phyloP scores from a whole-genome alignment of 176 grass and related monocot genomes.

The Ensete ventricosum region DNA sequence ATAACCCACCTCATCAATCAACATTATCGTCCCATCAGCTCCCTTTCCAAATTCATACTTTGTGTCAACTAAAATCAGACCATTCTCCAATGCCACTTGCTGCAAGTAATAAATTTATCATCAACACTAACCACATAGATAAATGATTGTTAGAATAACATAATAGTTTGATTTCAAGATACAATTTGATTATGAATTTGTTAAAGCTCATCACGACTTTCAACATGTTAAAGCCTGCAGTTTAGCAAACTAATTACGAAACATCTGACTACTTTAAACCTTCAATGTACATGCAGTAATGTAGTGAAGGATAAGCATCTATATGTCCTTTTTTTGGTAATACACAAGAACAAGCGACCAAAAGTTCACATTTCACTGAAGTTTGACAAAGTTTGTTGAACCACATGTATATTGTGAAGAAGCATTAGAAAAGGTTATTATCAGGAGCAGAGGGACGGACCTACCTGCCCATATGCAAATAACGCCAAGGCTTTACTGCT shows the following conservation, averaged over 20 bases:
- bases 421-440: not conserved
- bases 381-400: not conserved
- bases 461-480: conserved; percentile 84
- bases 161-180: not conserved
- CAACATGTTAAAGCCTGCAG: no score
- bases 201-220: not conserved
- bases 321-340: no score
- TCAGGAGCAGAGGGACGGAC: not conserved
- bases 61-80: conserved; percentile 78
- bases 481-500: conserved; percentile 73
- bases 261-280: no score
- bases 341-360: no score
- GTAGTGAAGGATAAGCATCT: no score
- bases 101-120: conserved; percentile 30
- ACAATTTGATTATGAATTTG: not conserved
- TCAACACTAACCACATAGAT: not conserved
- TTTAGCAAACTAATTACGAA: no score
- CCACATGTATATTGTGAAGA: not conserved
- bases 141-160: not conserved
- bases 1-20: conserved; percentile 73
- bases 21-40: conserved; percentile 68
- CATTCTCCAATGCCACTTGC: conserved; percentile 78
- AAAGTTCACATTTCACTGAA: no score
- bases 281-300: no score
- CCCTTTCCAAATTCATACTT: conserved; percentile 97